These are phyloP conservation scores for Stagonosporopsis rhizophila DNA, from an alignment of 2,329 filamentous ascomycete species.

Conservation along the genomic window DNA sequence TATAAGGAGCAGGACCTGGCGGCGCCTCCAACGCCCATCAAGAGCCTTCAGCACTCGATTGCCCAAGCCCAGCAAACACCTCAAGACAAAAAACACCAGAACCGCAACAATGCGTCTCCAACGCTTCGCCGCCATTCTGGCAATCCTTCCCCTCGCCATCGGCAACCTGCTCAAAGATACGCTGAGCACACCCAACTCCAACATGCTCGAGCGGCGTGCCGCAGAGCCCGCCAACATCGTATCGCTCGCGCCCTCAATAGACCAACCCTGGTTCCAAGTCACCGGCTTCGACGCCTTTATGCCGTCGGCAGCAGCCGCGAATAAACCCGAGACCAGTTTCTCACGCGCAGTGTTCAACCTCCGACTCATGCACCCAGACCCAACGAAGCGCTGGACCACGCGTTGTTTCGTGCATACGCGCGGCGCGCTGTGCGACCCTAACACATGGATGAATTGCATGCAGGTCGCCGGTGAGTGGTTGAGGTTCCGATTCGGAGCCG, in stretches of 20 bases:
- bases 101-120: conserved; percentile 7
- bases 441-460: neutral
- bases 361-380: neutral
- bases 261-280: neutral
- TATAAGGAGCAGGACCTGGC: conserved; percentile 13
- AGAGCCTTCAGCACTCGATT: neutral
- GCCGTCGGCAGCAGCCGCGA: neutral
- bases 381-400: neutral
- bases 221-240: neutral
- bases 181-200: neutral
- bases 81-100: neutral
- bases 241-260: neutral
- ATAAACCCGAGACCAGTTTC: neutral
- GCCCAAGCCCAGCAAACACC: neutral
- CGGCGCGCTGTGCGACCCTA: neutral
- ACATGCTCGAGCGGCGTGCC: neutral
- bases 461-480: neutral
- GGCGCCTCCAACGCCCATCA: conserved; percentile 9
- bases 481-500: neutral
- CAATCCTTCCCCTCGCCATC: neutral
- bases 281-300: conserved; percentile 1
- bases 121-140: neutral
- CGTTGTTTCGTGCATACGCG: neutral
- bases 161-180: neutral
- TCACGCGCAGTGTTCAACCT: conserved; percentile 2